Base-by-base conservation (phyloP, 768 basidiomycete genomes). In the Leucosporidium creatinivorum region DNA sequence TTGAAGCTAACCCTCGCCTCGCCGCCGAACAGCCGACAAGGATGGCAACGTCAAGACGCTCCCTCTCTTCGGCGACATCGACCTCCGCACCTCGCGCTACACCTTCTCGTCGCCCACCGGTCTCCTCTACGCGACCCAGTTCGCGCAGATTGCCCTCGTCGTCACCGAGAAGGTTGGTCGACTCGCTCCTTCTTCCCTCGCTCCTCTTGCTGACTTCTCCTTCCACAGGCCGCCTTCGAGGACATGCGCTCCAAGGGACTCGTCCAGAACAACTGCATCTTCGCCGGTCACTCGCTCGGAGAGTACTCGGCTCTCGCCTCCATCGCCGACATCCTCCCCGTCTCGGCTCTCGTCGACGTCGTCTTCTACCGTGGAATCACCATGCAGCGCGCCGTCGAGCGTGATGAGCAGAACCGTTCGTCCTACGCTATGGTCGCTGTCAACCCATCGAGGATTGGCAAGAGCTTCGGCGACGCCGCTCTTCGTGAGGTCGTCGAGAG, bases 351-450 rank as follows among this genome's bases (percentile, higher is more conserved):
- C 58, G 91, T 93, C 75, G 96, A 99, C 73, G 91, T 99, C 75
- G 94, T 99, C 31, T 99, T 99, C 84, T 99, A 97, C 79, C 91
- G 96, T 78, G 96, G 96, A 74, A 93, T 99, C 77, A 99, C 96
- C 47, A 99, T 98, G 96, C 96, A 98, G 77, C 91, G 96, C 28
- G 96, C 96, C 31, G 96, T 99, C 66, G 92, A 96, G 79, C 91
- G 96, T 39, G 96, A 99, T 76, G 82, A 87, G 2, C 82, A 89
- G 65, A 93, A 93, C 75, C 85, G 96, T 48, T 94, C 91, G 30
- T 92, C 93, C 77, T 99, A 97, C 75, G 93, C 92, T 13, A 98
- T 99, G 96, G 93, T 93, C 79, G 94, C 96, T n/a, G 89, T 96
- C 74, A 98, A 99, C 78, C 94, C 94, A 4, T 88, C 91, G 73